A percentile compares a stretch with the other conserved stretches of the same genome.
Evolutionary conservation across 345 rosid genomes (phyloP).

Genomic region (Sisymbrium irio): DNA sequence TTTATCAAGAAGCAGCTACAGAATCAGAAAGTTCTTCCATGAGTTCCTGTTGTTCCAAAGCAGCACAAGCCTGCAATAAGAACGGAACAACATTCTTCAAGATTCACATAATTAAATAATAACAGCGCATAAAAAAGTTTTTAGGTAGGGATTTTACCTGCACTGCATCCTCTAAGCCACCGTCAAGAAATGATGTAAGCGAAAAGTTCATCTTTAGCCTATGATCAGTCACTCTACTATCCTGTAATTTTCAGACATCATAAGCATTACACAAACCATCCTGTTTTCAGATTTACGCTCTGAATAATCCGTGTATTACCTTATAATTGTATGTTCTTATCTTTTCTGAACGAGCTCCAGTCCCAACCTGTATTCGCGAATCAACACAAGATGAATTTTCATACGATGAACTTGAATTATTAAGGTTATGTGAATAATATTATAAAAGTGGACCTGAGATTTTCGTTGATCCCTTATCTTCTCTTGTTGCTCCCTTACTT

Average conservation of each 20-base stretch:
- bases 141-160: conserved; percentile 47
- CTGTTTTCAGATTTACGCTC: not conserved
- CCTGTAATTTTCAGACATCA: conserved; percentile 43
- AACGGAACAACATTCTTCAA: not conserved
- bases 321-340: conserved; percentile 91
- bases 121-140: not conserved
- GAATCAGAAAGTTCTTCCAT: conserved; percentile 85
- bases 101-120: not conserved
- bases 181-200: conserved; percentile 82
- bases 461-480: conserved; percentile 64
- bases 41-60: conserved; percentile 84
- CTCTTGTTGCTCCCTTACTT: conserved; percentile 90
- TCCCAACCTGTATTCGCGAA: conserved; percentile 63
- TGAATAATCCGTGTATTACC: conserved; percentile 39
- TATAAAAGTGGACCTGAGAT: conserved; percentile 51
- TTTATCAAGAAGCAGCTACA: conserved; percentile 45
- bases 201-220: conserved; percentile 84
- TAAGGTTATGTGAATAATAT: not conserved
- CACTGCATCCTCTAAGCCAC: conserved; percentile 70
- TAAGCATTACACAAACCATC: conserved; percentile 2
- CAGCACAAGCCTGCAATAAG: conserved; percentile 64
- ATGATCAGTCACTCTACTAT: conserved; percentile 94
- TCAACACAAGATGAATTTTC: conserved; percentile 13
- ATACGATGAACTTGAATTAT: not conserved
- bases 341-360: conserved; percentile 95